Evolutionary conservation across 139 green algal genomes (phyloP).

Genomic region (Chlamydomonas schloesseri): DNA sequence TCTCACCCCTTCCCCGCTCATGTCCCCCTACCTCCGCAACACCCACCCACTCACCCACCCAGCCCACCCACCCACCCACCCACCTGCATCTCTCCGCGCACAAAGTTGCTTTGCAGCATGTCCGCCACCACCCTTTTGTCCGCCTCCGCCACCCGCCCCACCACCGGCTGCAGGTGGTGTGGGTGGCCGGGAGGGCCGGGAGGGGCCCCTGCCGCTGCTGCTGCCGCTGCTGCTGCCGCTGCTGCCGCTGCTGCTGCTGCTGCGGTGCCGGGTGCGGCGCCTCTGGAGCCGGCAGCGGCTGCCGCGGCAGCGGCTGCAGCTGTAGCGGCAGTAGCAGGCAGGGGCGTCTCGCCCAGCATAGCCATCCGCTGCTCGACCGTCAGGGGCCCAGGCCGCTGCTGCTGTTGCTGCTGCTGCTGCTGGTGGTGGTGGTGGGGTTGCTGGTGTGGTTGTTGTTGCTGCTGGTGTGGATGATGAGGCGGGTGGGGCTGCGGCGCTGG

Average conservation of each 20-base stretch:
- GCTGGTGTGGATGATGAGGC: not conserved
- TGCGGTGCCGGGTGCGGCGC: too few relatives aligned
- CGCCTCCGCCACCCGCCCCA: conserved; percentile 49
- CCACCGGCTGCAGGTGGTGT: not conserved
- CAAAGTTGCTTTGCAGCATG: conserved; percentile 72
- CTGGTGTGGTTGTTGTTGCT: not conserved
- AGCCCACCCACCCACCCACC: too few relatives aligned
- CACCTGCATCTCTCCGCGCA: conserved; percentile 57
- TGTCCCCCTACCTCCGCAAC: too few relatives aligned
- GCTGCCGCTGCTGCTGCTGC: not conserved
- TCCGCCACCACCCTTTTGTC: conserved; percentile 71
- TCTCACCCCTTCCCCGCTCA: too few relatives aligned
- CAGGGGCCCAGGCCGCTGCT: conserved; percentile 42
- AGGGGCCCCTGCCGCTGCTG: conserved; percentile 38
- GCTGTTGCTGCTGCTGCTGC: not conserved
- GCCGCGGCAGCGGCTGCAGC: not conserved
- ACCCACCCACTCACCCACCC: too few relatives aligned
- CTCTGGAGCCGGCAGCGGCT: not conserved
- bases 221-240: not conserved
- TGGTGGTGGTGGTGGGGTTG: not conserved
- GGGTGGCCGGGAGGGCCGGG: too few relatives aligned
- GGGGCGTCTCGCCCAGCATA: conserved; percentile 74
- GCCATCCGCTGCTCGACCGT: conserved; percentile 73
- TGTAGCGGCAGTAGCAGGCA: conserved; percentile 46
- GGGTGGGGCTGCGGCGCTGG: not conserved